phyloP scores from a whole-genome alignment of 2,329 filamentous ascomycete genomes.

The Onygena corvina region DNA sequence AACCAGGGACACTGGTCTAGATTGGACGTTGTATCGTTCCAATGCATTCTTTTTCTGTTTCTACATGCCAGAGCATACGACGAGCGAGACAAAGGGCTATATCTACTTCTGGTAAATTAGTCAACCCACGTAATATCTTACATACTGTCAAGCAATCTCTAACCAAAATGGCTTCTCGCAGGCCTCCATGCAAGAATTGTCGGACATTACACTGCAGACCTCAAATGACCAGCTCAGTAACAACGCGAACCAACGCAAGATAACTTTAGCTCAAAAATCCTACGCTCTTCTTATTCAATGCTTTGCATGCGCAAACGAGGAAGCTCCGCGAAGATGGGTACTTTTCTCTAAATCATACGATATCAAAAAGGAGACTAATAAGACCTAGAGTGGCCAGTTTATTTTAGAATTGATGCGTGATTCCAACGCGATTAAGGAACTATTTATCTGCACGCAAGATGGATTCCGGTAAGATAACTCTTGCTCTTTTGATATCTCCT shows the following conservation, averaged over 20 bases:
- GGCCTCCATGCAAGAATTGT: conserved; percentile 13
- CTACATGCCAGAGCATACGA: conserved; percentile 11
- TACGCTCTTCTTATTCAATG: conserved; percentile 8
- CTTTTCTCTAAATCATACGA: not conserved
- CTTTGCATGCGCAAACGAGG: conserved; percentile 8
- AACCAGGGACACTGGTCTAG: conserved; percentile 10
- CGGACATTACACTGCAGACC: not conserved
- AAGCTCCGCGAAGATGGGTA: conserved; percentile 17
- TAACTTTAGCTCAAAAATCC: conserved; percentile 11
- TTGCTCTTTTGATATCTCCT: not conserved
- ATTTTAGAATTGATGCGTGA: conserved; percentile 18
- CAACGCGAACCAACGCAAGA: conserved; percentile 13
- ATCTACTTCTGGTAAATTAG: conserved; percentile 14
- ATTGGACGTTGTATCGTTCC: conserved; percentile 14
- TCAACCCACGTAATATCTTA: not conserved
- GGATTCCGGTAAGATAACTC: not conserved
- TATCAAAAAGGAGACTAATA: conserved; percentile 10
- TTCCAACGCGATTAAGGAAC: conserved; percentile 9
- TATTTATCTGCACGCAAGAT: conserved; percentile 1
- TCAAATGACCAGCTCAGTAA: not conserved
- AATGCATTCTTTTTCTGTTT: conserved; percentile 14
- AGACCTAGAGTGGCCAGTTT: conserved; percentile 19
- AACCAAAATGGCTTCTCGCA: not conserved
- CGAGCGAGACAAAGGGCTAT: conserved; percentile 13
- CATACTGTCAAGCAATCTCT: not conserved